Evolutionary conservation across 2,329 filamentous ascomycete species (phyloP).

Genomic region (Blastomyces emzantsi): DNA sequence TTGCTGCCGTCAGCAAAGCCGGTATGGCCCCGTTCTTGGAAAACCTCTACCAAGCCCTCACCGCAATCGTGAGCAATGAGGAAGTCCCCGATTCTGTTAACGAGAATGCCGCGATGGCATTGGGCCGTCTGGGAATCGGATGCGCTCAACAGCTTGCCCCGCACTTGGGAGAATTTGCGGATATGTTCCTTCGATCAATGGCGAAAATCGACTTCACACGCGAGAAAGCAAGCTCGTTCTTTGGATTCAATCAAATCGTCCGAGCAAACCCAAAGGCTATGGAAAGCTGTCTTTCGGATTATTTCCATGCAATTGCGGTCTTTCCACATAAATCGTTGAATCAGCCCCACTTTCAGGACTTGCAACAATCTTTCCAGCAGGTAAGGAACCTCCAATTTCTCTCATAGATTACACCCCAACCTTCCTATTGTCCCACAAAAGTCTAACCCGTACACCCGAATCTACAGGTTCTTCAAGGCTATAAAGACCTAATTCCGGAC

Average conservation of each 20-base stretch:
- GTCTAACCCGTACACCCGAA: slow-evolving; percentile 11
- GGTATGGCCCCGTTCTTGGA: slow-evolving; percentile 69
- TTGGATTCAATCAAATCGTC: slow-evolving; percentile 79
- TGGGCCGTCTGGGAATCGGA: slow-evolving; percentile 76
- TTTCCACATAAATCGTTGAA: slow-evolving; percentile 54
- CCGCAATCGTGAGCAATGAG: slow-evolving; percentile 75
- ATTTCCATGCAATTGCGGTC: slow-evolving; percentile 74
- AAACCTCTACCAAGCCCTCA: slow-evolving; percentile 64
- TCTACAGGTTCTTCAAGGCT: slow-evolving; percentile 37
- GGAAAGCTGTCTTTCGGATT: slow-evolving; percentile 72
- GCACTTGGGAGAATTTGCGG: slow-evolving; percentile 69
- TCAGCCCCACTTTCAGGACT: slow-evolving; percentile 50
- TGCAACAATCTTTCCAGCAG: slow-evolving; percentile 66
- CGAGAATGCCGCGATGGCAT: slow-evolving; percentile 89
- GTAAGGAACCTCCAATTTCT: slow-evolving; percentile 40
- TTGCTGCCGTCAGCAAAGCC: slow-evolving; percentile 65
- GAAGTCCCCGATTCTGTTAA: slow-evolving; percentile 77
- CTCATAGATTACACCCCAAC: background rate
- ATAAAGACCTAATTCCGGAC: slow-evolving; percentile 40
- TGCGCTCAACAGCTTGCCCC: slow-evolving; percentile 69
- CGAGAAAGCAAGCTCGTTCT: slow-evolving; percentile 89
- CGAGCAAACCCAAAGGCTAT: slow-evolving; percentile 83
- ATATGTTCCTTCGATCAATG: slow-evolving; percentile 73
- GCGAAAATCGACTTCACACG: slow-evolving; percentile 76
- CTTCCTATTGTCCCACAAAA: background rate